Evolutionary conservation across 2,329 filamentous ascomycete species (phyloP).

Genomic region (Aureobasidium sp.): DNA sequence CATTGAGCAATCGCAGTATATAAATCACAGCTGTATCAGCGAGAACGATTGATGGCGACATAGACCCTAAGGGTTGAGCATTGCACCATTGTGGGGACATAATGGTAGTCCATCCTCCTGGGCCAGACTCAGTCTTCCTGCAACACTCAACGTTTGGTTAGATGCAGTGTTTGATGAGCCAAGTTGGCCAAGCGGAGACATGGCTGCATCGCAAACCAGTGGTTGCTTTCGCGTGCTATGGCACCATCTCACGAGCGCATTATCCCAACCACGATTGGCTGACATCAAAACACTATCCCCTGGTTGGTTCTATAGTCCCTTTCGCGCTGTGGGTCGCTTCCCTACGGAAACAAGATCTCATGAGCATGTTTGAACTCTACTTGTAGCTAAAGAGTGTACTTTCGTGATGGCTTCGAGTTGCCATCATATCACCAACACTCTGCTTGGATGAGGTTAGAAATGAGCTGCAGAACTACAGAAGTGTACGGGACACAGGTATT

Average conservation of each 20-base stretch:
- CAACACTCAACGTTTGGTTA: not conserved
- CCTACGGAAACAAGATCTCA: not conserved
- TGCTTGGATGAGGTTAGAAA: no score
- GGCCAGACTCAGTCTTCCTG: not conserved
- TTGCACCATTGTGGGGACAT: constrained; percentile 3
- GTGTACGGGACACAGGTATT: no score
- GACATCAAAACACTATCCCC: not conserved
- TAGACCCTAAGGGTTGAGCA: not conserved
- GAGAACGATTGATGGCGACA: not conserved
- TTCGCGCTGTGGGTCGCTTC: not conserved
- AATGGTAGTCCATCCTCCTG: not conserved
- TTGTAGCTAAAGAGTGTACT: not conserved
- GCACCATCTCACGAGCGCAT: not conserved
- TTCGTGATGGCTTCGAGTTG: no score
- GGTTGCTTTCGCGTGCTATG: not conserved
- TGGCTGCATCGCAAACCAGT: not conserved
- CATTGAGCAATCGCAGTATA: not conserved
- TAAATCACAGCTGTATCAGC: not conserved
- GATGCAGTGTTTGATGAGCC: not conserved
- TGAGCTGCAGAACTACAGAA: no score
- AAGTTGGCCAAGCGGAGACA: not conserved
- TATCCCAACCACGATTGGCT: not conserved
- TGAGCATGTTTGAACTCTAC: not conserved
- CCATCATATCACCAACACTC: no score
- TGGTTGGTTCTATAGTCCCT: not conserved